phyloP scores from a whole-genome alignment of 306 rosid species.

The Vigna reflexopilosa region DNA sequence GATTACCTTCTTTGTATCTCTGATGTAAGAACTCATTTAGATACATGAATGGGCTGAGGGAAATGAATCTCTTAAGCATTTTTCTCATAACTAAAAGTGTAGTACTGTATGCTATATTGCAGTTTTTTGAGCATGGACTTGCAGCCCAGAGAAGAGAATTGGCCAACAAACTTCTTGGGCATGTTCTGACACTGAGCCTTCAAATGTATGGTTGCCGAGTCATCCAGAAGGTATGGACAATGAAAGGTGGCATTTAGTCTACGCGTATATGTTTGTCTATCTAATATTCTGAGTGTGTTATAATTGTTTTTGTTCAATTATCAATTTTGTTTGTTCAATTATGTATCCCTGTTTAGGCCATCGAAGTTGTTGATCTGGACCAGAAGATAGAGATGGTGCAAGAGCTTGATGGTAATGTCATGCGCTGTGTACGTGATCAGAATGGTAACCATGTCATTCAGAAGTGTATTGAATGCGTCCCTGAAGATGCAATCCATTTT shows the following conservation, averaged over 20 bases:
- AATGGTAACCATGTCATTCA: constrained; percentile 98
- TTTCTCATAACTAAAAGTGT: too few relatives aligned
- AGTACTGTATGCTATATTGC: not conserved
- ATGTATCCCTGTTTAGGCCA: constrained; percentile 63
- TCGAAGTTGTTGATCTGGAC: constrained; percentile 96
- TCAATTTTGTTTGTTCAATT: not conserved
- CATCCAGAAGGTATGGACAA: constrained; percentile 82
- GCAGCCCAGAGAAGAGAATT: constrained; percentile 84
- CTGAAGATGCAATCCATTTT: constrained; percentile 65
- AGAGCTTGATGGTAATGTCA: constrained; percentile 90
- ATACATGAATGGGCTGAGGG: too few relatives aligned
- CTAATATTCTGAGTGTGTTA: constrained; percentile 15
- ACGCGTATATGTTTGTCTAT: not conserved
- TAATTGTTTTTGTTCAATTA: not conserved
- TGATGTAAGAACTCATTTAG: too few relatives aligned
- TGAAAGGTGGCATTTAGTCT: constrained; percentile 25
- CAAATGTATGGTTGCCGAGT: constrained; percentile 99
- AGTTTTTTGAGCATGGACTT: constrained; percentile 99
- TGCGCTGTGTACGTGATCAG: constrained; percentile 99
- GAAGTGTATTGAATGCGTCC: constrained; percentile 89
- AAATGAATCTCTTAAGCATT: too few relatives aligned
- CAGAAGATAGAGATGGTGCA: constrained; percentile 93
- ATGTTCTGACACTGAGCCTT: constrained; percentile 90
- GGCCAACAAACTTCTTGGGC: constrained; percentile 82
- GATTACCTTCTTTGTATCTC: too few relatives aligned